phyloP scores from a whole-genome alignment of 495 filamentous ascomycete genomes.

The Cercophora newfieldiana region DNA sequence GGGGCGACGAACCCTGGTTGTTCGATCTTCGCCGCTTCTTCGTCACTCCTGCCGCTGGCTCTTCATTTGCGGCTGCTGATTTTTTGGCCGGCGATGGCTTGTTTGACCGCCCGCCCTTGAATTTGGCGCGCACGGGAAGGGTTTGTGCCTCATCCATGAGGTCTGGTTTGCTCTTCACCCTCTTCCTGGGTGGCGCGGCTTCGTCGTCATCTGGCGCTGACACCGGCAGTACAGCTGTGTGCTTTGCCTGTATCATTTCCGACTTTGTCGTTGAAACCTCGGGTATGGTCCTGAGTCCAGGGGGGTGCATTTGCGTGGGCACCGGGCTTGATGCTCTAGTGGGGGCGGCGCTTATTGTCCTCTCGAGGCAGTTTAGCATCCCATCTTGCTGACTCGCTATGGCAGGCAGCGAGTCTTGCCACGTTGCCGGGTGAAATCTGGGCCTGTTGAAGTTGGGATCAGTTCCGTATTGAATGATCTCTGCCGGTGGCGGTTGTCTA shows the following conservation, averaged over 20 bases:
- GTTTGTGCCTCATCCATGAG: background rate
- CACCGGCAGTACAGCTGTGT: background rate
- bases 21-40: slow-evolving; percentile 11
- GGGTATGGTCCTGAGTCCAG: background rate
- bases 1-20: slow-evolving; percentile 25
- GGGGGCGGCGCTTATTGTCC: slow-evolving; percentile 52
- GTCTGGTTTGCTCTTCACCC: background rate
- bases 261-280: background rate
- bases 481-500: slow-evolving; percentile 18
- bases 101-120: background rate
- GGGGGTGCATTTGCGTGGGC: background rate
- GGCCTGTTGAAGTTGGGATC: slow-evolving; percentile 60
- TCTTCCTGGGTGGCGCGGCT: slow-evolving; percentile 1
- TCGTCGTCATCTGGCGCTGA: background rate
- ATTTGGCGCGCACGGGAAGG: background rate
- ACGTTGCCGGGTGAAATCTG: slow-evolving; percentile 55
- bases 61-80: background rate
- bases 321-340: slow-evolving; percentile 61
- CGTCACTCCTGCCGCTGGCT: background rate
- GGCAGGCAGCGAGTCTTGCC: slow-evolving; percentile 57
- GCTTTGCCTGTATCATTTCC: background rate
- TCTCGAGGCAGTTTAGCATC: slow-evolving; percentile 55
- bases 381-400: slow-evolving; percentile 54
- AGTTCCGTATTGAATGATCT: slow-evolving; percentile 62
- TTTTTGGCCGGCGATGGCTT: background rate